phyloP scores from a whole-genome alignment of 257 asterid species.

The Salvia hispanica region DNA sequence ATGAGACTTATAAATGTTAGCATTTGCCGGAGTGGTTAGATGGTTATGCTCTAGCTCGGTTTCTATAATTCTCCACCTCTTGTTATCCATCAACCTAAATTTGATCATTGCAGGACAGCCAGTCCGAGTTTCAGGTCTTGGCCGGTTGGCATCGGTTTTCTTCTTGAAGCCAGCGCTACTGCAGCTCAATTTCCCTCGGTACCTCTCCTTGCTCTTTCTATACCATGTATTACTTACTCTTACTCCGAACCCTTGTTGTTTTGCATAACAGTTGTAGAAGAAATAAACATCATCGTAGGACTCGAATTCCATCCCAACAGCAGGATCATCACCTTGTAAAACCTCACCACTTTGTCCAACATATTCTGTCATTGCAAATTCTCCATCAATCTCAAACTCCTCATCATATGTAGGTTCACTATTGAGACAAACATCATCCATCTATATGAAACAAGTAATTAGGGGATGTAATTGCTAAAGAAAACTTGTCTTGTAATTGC shows the following conservation, averaged over 20 bases:
- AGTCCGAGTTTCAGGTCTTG: slow-evolving; percentile 70
- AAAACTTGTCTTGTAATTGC: too few species aligned
- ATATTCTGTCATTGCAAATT: slow-evolving; percentile 56
- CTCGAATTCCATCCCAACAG: slow-evolving; percentile 67
- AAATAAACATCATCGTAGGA: slow-evolving; percentile 64
- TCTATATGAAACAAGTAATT: slow-evolving; percentile 20
- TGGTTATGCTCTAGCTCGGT: slow-evolving; percentile 69
- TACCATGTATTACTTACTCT: slow-evolving; percentile 73
- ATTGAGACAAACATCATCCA: slow-evolving; percentile 46
- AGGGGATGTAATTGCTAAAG: too few species aligned
- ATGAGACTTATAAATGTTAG: slow-evolving; percentile 52
- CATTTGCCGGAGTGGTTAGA: slow-evolving; percentile 43
- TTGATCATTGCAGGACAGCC: slow-evolving; percentile 75
- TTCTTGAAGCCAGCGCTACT: slow-evolving; percentile 74
- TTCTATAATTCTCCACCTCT: slow-evolving; percentile 63
- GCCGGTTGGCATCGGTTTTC: slow-evolving; percentile 59
- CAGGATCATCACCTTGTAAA: slow-evolving; percentile 52
- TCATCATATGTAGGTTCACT: slow-evolving; percentile 49
- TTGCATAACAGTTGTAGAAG: slow-evolving; percentile 65
- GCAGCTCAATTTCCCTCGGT: slow-evolving; percentile 68
- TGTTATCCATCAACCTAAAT: slow-evolving; percentile 57
- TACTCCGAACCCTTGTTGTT: slow-evolving; percentile 66
- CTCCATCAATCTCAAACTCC: slow-evolving; percentile 52
- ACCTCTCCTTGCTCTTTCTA: slow-evolving; percentile 63
- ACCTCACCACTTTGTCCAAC: slow-evolving; percentile 49